Evolutionary conservation across 2,329 filamentous ascomycete species (phyloP).

Genomic region (Pyrenophora teres): DNA sequence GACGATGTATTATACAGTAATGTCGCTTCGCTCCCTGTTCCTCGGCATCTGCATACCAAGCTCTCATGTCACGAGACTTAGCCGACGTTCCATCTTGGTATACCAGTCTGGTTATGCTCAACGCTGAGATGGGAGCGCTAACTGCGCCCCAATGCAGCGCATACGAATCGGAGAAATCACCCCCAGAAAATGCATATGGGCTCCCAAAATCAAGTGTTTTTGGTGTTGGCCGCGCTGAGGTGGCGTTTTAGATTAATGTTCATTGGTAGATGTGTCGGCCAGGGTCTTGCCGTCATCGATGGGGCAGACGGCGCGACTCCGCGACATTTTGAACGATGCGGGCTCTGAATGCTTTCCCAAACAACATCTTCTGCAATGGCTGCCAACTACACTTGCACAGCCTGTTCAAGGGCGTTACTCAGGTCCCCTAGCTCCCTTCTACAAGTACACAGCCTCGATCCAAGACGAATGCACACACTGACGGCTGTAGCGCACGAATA

Average conservation of each 20-base stretch:
- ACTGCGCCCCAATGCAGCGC: slow-evolving; percentile 1
- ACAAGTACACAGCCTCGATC: slow-evolving; percentile 22
- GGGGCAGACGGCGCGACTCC: slow-evolving; percentile 28
- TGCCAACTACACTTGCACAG: slow-evolving; percentile 43
- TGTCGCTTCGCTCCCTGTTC: slow-evolving; percentile 7
- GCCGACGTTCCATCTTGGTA: slow-evolving; percentile 7
- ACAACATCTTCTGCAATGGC: slow-evolving; percentile 37
- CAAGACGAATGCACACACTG: slow-evolving; percentile 12
- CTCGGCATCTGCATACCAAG: slow-evolving; percentile 12
- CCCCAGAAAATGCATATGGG: background rate
- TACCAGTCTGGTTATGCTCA: background rate
- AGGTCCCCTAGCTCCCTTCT: slow-evolving; percentile 20
- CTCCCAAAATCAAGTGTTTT: slow-evolving; percentile 1
- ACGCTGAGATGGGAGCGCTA: background rate
- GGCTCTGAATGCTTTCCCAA: slow-evolving; percentile 8
- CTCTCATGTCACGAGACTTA: slow-evolving; percentile 1
- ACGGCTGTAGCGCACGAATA: slow-evolving; percentile 29
- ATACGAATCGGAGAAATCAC: background rate
- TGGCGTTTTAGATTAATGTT: slow-evolving; percentile 12
- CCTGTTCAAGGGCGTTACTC: slow-evolving; percentile 39
- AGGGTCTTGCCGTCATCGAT: slow-evolving; percentile 43
- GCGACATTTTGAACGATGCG: slow-evolving; percentile 31
- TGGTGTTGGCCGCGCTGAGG: background rate
- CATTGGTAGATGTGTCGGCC: slow-evolving; percentile 16
- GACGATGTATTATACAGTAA: slow-evolving; percentile 6